Evolutionary conservation across 164 flowering plant species (phyloP).

Genomic region (Liquidambar formosana): DNA sequence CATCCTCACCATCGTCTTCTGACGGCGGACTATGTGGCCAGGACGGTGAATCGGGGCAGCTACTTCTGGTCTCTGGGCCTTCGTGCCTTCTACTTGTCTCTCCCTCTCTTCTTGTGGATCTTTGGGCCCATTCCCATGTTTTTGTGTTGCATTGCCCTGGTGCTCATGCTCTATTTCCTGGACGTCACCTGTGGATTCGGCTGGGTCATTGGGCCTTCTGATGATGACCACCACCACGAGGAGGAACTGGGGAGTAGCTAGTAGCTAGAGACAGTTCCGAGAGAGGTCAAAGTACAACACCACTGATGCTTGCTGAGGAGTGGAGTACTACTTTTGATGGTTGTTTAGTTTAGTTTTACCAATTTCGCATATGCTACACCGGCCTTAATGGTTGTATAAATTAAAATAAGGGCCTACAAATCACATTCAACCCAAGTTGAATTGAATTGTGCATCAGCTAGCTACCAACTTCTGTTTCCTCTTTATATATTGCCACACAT

Average conservation of each 20-base stretch:
- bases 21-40: conserved; percentile 59
- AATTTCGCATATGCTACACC: too few species aligned
- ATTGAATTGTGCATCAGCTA: background rate
- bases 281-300: too few species aligned
- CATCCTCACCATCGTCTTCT: conserved; percentile 22
- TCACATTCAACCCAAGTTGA: background rate
- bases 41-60: conserved; percentile 62
- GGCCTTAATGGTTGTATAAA: too few species aligned
- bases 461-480: too few species aligned
- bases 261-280: too few species aligned
- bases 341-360: too few species aligned
- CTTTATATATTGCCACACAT: too few species aligned
- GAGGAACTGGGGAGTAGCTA: too few species aligned
- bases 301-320: conserved; percentile 22
- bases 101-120: conserved; percentile 83
- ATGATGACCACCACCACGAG: background rate
- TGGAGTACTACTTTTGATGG: too few species aligned
- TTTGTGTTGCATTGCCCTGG: conserved; percentile 45
- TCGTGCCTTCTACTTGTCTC: conserved; percentile 79
- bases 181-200: conserved; percentile 45
- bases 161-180: conserved; percentile 55
- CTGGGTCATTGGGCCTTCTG: conserved; percentile 14
- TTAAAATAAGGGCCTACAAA: too few species aligned
- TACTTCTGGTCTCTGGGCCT: conserved; percentile 85
- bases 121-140: conserved; percentile 93